phyloP scores from a whole-genome alignment of 768 basidiomycete species.

The Lactarius pseudohatsudake region DNA sequence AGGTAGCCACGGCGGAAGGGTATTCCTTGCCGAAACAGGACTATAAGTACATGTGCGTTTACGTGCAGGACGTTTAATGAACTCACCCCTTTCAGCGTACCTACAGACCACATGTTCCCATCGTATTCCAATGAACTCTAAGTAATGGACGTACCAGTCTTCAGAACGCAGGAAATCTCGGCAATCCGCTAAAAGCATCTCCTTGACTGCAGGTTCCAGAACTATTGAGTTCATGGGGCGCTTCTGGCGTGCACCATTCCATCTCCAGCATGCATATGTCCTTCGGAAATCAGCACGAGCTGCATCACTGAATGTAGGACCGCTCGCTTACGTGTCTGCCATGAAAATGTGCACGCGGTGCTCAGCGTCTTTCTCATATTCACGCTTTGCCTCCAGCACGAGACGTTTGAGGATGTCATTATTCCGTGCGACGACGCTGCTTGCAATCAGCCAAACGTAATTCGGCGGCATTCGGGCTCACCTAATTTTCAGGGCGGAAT shows the following conservation, averaged over 20 bases:
- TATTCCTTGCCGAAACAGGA: slow-evolving; percentile 54
- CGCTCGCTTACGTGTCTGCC: slow-evolving; percentile 75
- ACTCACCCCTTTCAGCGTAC: slow-evolving; percentile 87
- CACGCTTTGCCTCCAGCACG: slow-evolving; percentile 82
- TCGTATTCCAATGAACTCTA: slow-evolving; percentile 23
- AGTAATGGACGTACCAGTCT: slow-evolving; percentile 63
- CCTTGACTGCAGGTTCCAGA: slow-evolving; percentile 84
- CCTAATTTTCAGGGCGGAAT: slow-evolving; percentile 79
- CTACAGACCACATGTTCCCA: slow-evolving; percentile 39
- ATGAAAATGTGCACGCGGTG: slow-evolving; percentile 88
- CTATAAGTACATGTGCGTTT: slow-evolving; percentile 8
- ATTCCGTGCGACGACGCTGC: slow-evolving; percentile 81
- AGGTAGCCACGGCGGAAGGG: slow-evolving; percentile 87
- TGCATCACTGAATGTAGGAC: slow-evolving; percentile 26
- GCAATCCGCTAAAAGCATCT: slow-evolving; percentile 87
- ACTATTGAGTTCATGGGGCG: slow-evolving; percentile 92
- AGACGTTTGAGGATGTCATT: slow-evolving; percentile 87
- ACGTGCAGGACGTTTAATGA: slow-evolving; percentile 13
- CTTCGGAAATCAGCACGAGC: slow-evolving; percentile 37
- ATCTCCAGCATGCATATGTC: slow-evolving; percentile 77
- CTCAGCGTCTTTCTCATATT: slow-evolving; percentile 89
- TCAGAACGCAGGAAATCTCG: slow-evolving; percentile 82
- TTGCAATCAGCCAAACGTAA: slow-evolving; percentile 27
- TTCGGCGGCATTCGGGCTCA: slow-evolving; percentile 34
- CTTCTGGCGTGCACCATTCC: slow-evolving; percentile 87